A percentile compares a stretch with the other conserved stretches of the same genome.
Conservation (phyloP, 768 basidiomycete species). For the Baorangia bicolor region DNA sequence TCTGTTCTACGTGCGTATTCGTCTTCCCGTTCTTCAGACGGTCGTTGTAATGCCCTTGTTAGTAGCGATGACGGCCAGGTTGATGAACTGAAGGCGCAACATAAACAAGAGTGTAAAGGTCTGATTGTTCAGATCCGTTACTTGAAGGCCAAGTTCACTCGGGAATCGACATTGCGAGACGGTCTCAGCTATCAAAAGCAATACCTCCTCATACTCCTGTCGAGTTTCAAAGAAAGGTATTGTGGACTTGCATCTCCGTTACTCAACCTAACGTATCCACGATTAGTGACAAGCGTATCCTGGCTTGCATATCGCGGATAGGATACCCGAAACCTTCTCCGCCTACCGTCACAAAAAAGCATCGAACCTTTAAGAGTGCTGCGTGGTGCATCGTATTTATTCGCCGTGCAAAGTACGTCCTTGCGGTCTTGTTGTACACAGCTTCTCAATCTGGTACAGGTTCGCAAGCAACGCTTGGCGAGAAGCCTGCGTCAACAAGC, state of each 20-base stretch:
- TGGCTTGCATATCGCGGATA: conserved; percentile 72
- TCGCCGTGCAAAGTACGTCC: conserved; percentile 57
- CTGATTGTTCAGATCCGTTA: conserved; percentile 89
- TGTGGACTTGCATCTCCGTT: not conserved
- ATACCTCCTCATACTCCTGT: conserved; percentile 76
- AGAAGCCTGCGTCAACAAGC: conserved; percentile 57
- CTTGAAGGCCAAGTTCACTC: conserved; percentile 86
- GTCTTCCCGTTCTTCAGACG: not conserved
- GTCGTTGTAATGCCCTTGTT: not conserved
- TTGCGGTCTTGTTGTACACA: not conserved
- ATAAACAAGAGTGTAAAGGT: conserved; percentile 88
- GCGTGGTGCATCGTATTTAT: conserved; percentile 64
- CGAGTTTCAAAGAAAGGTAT: conserved; percentile 70
- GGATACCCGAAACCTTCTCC: conserved; percentile 57
- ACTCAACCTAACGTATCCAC: conserved; percentile 1
- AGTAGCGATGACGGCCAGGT: conserved; percentile 55
- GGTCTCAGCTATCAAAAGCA: conserved; percentile 84
- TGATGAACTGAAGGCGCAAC: conserved; percentile 55
- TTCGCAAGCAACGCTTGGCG: conserved; percentile 63
- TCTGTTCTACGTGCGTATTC: conserved; percentile 55
- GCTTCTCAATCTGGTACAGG: conserved; percentile 37
- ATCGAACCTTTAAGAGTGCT: conserved; percentile 54
- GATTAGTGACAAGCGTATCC: conserved; percentile 63
- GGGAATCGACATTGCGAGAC: conserved; percentile 78
- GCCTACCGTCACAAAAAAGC: conserved; percentile 38